Base-by-base conservation (phyloP, 352 stramenopile species). In the Pythium aquatile region DNA sequence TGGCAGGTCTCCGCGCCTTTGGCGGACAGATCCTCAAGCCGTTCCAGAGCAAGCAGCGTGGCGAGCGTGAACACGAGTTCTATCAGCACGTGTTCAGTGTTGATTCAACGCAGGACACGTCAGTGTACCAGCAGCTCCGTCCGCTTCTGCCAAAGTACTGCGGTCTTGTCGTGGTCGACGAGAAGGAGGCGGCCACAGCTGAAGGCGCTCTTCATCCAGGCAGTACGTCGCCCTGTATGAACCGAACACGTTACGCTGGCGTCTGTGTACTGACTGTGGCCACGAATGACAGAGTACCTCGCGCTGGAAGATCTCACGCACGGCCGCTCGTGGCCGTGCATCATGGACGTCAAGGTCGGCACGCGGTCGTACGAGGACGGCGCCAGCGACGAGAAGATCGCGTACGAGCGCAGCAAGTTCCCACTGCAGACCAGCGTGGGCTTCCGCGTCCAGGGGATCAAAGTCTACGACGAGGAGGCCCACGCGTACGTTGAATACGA, bases 341-440 rank as follows among this genome's bases (percentile, higher is more conserved):
- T 98, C 52, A 97, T 99, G 79, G 97, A 99, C 75, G 80, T 99
- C 52, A 99, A 99, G 79, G 96, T 99, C 67, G 97, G 97, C 48
- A 94, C 82, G 37, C 79, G 88, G 68, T 98, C 96, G n/a, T 99
- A 95, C 69, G 96, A 99, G 68, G 78, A 91, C 30, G 74, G 86
- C 56, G 94, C 94, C 48, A 76, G 86, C 5, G 33, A 75, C 16
- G 91, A 95, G 47, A 99, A 99, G 70, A 88, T 96, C 70, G 74
- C 68, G 16, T 85, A 93, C 63, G 94, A 99, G 70, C 78, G 73
- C 56, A 75, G 75, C 48, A 99, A 99, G 66, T 99, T 98, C 75
- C 83, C 90, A 17, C 70, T 97, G 29, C 96, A 99, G 72, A 76
- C 84, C 61, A 75, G 51, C 17, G 86, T 97, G 47, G 97, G 96